These are phyloP conservation scores for Acarospora socialis DNA, from an alignment of 2,329 filamentous ascomycete species.

Conservation along the genomic window DNA sequence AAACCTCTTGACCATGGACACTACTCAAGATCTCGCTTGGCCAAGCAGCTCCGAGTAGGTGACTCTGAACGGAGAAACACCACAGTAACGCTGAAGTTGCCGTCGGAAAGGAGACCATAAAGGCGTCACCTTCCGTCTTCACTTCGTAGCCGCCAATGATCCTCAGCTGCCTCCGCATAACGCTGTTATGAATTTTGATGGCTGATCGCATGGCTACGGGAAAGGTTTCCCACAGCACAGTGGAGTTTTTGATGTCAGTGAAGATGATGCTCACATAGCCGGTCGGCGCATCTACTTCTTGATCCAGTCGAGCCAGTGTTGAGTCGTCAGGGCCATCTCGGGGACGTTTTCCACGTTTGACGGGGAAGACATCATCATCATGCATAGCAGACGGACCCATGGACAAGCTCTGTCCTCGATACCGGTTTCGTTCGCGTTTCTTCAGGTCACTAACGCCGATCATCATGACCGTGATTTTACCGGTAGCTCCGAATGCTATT, in stretches of 20 bases:
- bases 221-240: conserved; percentile 88
- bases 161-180: conserved; percentile 85
- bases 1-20: conserved; percentile 65
- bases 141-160: conserved; percentile 96
- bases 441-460: conserved; percentile 85
- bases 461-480: conserved; percentile 99
- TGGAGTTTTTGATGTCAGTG: conserved; percentile 98
- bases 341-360: conserved; percentile 45
- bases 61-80: conserved; percentile 88
- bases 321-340: conserved; percentile 59
- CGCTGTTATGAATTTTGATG: conserved; percentile 93
- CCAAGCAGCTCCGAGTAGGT: conserved; percentile 81
- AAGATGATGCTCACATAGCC: conserved; percentile 91
- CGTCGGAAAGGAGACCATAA: conserved; percentile 97
- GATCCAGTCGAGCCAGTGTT: conserved; percentile 69
- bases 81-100: conserved; percentile 88
- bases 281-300: conserved; percentile 79
- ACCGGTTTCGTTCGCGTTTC: conserved; percentile 61
- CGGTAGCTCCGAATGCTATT: conserved; percentile 84
- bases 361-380: conserved; percentile 45
- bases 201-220: conserved; percentile 90
- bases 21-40: conserved; percentile 84
- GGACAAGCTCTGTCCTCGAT: conserved; percentile 71
- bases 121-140: conserved; percentile 98
- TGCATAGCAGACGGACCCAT: conserved; percentile 65